These are phyloP conservation scores for Rhodofomes roseus DNA, from an alignment of 1,284 basidiomycete genomes.

Conservation along the genomic window DNA sequence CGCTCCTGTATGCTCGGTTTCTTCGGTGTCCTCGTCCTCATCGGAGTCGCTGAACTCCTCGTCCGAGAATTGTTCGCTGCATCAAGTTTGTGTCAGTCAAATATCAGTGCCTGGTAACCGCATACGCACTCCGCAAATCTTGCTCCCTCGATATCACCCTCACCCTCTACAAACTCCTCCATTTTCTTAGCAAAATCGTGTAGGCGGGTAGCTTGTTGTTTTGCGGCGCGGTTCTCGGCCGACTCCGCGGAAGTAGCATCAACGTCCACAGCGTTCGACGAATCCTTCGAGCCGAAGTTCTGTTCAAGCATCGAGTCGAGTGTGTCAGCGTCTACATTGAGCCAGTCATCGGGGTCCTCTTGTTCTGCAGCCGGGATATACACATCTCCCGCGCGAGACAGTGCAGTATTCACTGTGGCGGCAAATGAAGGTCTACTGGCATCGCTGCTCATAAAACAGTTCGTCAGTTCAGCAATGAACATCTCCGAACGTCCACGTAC, in stretches of 20 bases:
- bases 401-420: constrained; percentile 60
- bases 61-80: constrained; percentile 59
- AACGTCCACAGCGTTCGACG: constrained; percentile 41
- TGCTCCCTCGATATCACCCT: constrained; percentile 86
- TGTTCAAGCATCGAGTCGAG: constrained; percentile 62
- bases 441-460: constrained; percentile 37
- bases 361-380: constrained; percentile 12
- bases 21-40: constrained; percentile 27
- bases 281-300: constrained; percentile 29
- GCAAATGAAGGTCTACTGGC: constrained; percentile 71
- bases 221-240: constrained; percentile 46
- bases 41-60: constrained; percentile 47
- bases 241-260: constrained; percentile 32
- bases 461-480: background rate
- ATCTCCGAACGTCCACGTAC: constrained; percentile 40
- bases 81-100: constrained; percentile 1
- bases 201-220: constrained; percentile 67
- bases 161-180: constrained; percentile 80
- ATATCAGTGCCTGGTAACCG: constrained; percentile 3
- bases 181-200: constrained; percentile 80
- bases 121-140: constrained; percentile 77
- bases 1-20: constrained; percentile 38
- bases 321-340: constrained; percentile 59
- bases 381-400: constrained; percentile 37
- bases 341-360: constrained; percentile 75